Conservation (phyloP, 2,329 filamentous ascomycete genomes). For the Emergomyces africanus region DNA sequence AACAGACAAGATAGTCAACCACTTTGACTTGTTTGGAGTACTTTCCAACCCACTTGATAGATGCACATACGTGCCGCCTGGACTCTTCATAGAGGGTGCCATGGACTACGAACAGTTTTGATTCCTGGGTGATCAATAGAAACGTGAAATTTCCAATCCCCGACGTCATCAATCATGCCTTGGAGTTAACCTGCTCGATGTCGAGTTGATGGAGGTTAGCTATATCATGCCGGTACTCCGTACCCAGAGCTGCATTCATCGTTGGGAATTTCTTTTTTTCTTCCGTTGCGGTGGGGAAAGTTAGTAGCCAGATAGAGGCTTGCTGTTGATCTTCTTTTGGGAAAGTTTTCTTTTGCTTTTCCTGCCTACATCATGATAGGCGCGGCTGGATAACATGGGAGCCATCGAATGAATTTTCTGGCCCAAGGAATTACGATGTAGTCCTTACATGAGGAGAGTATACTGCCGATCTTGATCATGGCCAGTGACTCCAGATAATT, state of each 20-base stretch:
- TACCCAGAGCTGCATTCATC: not conserved
- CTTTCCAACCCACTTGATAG: not conserved
- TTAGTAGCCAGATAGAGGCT: not conserved
- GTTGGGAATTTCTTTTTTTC: not conserved
- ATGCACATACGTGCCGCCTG: not conserved
- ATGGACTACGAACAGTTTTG: not conserved
- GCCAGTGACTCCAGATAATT: not conserved
- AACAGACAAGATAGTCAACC: not conserved
- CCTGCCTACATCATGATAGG: not conserved
- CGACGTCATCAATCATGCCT: not conserved
- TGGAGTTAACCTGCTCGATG: not conserved
- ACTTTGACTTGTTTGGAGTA: not conserved
- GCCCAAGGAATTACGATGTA: not conserved
- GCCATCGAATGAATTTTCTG: not conserved
- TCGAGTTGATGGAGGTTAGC: not conserved
- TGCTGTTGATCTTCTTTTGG: not conserved
- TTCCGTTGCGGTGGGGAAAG: not conserved
- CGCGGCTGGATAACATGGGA: not conserved
- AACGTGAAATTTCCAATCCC: not conserved
- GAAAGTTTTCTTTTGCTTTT: not conserved
- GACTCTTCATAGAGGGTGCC: not conserved
- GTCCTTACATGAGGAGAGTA: no score
- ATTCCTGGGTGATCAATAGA: not conserved
- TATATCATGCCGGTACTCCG: not conserved
- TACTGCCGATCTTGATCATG: not conserved